phyloP scores from a whole-genome alignment of 1,284 basidiomycete genomes.

The Pterula multifida region DNA sequence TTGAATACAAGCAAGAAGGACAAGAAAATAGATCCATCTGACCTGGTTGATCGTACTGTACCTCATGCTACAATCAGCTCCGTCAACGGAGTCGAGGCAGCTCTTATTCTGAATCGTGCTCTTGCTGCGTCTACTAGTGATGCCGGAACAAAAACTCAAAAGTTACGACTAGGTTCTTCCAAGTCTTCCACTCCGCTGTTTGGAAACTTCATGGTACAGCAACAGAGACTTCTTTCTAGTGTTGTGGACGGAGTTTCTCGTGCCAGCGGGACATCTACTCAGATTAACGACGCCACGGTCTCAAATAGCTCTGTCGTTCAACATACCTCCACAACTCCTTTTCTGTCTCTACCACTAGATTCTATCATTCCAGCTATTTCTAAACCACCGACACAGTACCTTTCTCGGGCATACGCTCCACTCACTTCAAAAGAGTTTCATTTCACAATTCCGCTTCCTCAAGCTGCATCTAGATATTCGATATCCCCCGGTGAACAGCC shows the following conservation, averaged over 20 bases:
- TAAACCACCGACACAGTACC: conserved; percentile 79
- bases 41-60: not conserved
- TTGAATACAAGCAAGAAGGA: not conserved
- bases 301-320: conserved; percentile 8
- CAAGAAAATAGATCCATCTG: conserved; percentile 3
- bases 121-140: not conserved
- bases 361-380: conserved; percentile 79
- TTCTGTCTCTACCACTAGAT: conserved; percentile 73
- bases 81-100: not conserved
- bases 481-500: conserved; percentile 46
- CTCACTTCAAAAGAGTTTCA: conserved; percentile 58
- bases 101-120: not conserved
- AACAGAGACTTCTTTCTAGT: conserved; percentile 27
- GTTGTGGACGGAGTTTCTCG: not conserved
- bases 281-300: conserved; percentile 8
- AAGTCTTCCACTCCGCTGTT: conserved; percentile 35
- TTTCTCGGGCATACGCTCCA: conserved; percentile 60
- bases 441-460: conserved; percentile 49
- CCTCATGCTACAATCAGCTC: not conserved
- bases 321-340: conserved; percentile 20
- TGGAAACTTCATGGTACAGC: conserved; percentile 42
- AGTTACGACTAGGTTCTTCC: not conserved
- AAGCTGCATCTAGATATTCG: conserved; percentile 42
- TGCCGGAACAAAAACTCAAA: not conserved
- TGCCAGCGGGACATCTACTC: conserved; percentile 14